A percentile compares a stretch with the other conserved stretches of the same genome.
Evolutionary conservation across 306 rosid species (phyloP).

Genomic region (Nissolia schottii): DNA sequence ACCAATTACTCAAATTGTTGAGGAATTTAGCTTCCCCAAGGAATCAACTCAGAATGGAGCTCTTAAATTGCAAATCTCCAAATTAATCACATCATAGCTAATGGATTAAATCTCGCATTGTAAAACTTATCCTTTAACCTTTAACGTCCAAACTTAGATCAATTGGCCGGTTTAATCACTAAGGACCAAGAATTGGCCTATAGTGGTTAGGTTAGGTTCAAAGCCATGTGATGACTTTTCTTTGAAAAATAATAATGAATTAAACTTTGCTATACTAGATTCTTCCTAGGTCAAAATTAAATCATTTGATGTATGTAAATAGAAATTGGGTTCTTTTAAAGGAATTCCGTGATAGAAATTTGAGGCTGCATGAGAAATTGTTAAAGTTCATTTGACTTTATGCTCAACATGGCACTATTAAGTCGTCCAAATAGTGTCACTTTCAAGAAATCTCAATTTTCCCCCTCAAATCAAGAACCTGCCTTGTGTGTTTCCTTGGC

Average conservation of each 20-base stretch:
- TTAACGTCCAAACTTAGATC: background rate
- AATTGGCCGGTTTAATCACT: background rate
- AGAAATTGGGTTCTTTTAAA: slow-evolving; percentile 8
- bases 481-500: slow-evolving; percentile 23
- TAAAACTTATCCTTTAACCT: background rate
- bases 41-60: background rate
- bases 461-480: slow-evolving; percentile 28
- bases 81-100: background rate
- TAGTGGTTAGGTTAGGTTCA: slow-evolving; percentile 44
- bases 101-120: background rate
- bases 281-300: slow-evolving; percentile 21
- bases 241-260: background rate
- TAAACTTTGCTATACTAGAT: background rate
- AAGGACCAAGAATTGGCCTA: background rate
- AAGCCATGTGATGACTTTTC: slow-evolving; percentile 21
- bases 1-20: background rate
- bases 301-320: background rate
- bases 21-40: background rate
- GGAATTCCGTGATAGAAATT: background rate
- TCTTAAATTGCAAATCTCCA: background rate
- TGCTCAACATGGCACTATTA: slow-evolving; percentile 3
- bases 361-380: slow-evolving; percentile 1
- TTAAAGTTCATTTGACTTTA: slow-evolving; percentile 11
- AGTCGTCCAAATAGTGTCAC: slow-evolving; percentile 12
- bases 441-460: slow-evolving; percentile 12